Evolutionary conservation across 169 alveolate genomes (phyloP).

Genomic region (Ichthyophthirius multifiliis): DNA sequence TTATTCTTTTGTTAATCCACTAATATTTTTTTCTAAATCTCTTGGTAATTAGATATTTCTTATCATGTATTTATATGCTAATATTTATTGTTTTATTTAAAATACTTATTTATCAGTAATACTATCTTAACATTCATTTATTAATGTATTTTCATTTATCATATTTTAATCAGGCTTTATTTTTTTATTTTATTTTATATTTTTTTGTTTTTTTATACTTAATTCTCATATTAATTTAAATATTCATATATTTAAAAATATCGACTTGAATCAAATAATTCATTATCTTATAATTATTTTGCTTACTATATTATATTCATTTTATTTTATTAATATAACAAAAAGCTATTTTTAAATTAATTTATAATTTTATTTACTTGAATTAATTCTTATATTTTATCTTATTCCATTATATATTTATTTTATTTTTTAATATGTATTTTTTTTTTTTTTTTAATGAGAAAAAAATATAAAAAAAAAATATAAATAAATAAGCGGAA

Average conservation of each 20-base stretch:
- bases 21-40: constrained; percentile 28
- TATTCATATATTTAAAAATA: constrained; percentile 12
- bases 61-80: constrained; percentile 31
- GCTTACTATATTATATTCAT: neutral
- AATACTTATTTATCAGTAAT: constrained; percentile 24
- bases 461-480: too few relatives aligned
- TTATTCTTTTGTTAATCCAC: constrained; percentile 15
- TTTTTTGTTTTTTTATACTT: neutral
- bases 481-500: too few relatives aligned
- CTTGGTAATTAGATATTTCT: constrained; percentile 9
- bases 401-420: neutral
- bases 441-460: too few relatives aligned
- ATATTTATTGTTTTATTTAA: constrained; percentile 17
- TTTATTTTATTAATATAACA: neutral
- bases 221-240: neutral
- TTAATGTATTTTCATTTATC: neutral
- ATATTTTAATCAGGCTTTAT: neutral
- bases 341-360: neutral
- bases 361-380: neutral
- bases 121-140: neutral
- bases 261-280: neutral
- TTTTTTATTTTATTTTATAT: neutral
- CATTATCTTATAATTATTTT: neutral
- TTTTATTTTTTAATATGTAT: too few relatives aligned
- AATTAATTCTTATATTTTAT: neutral